Evolutionary conservation across 164 flowering plant species (phyloP).

Genomic region (Umbilicus rupestris): DNA sequence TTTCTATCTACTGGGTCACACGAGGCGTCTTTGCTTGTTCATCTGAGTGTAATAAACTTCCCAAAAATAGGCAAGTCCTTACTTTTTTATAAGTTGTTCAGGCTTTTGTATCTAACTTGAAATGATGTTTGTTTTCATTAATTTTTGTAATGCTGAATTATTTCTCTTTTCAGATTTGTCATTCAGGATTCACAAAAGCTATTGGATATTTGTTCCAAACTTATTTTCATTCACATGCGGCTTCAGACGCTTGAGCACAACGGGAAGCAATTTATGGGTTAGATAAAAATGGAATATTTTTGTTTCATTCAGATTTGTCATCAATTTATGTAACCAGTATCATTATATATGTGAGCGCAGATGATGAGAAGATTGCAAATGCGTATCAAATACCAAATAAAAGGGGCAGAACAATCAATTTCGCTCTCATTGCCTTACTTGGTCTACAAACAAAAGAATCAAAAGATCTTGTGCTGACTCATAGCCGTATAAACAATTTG

Average conservation of each 20-base stretch:
- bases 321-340: not conserved
- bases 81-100: not conserved
- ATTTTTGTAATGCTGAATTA: no score
- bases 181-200: not conserved
- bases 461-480: no score
- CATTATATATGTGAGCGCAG: not conserved
- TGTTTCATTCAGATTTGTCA: not conserved
- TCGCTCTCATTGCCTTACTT: not conserved
- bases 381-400: not conserved
- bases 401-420: not conserved
- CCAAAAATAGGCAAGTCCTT: not conserved
- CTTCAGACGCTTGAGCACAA: not conserved
- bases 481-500: no score
- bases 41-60: not conserved
- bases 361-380: not conserved
- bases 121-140: no score
- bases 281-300: not conserved
- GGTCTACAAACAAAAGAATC: not conserved
- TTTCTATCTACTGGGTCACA: not conserved
- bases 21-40: conserved; percentile 1
- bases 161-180: not conserved
- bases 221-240: not conserved
- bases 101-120: not conserved
- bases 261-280: not conserved
- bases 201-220: not conserved